Evolutionary conservation across 176 grass and related monocot species (phyloP).

Genomic region (bread wheat (Triticum aestivum)): DNA sequence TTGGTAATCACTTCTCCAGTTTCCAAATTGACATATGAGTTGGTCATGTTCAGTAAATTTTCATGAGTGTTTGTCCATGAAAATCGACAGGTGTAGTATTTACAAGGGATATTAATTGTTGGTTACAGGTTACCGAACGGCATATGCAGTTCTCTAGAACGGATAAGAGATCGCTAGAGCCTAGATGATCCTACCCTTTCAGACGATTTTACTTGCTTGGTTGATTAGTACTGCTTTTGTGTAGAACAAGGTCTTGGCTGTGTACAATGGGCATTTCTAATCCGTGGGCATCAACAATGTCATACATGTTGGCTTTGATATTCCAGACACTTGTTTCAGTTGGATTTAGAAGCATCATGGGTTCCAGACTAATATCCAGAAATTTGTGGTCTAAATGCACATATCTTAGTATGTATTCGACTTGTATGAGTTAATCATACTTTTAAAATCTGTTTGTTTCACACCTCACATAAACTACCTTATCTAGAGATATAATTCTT

Average conservation of each 20-base stretch:
- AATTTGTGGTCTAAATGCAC: background rate
- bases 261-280: too few relatives aligned
- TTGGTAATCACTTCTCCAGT: slow-evolving; percentile 2
- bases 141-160: background rate
- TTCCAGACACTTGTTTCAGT: too few relatives aligned
- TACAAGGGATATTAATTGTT: background rate
- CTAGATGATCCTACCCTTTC: background rate
- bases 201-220: background rate
- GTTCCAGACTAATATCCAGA: background rate
- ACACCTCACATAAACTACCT: too few relatives aligned
- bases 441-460: too few relatives aligned
- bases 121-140: background rate
- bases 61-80: background rate
- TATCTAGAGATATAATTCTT: too few relatives aligned
- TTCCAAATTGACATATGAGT: background rate
- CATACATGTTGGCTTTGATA: background rate
- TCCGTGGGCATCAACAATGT: background rate
- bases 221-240: background rate
- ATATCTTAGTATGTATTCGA: background rate
- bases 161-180: background rate
- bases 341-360: background rate
- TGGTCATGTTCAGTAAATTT: too few relatives aligned
- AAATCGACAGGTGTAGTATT: background rate
- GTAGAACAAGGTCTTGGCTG: too few relatives aligned
- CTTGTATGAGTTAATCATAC: too few relatives aligned